These are phyloP conservation scores for Amaranthus hypochondriacus DNA, from an alignment of 148 eudicot genomes.

Conservation along the genomic window DNA sequence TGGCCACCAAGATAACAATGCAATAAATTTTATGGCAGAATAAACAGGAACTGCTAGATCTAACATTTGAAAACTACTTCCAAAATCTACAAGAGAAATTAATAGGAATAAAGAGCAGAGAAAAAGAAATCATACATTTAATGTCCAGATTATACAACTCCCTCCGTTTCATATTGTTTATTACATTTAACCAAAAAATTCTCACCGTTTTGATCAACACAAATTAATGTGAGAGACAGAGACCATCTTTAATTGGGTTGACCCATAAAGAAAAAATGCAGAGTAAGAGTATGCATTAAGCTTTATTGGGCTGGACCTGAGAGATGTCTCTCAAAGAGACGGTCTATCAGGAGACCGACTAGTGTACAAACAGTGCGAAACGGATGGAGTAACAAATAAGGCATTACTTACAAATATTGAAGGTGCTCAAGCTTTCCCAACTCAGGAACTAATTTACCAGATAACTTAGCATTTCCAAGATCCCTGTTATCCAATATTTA, in stretches of 20 bases:
- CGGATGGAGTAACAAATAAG: background rate
- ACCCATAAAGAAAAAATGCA: too few relatives aligned
- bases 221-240: too few relatives aligned
- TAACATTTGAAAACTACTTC: background rate
- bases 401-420: constrained; percentile 60
- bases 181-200: background rate
- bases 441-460: constrained; percentile 73
- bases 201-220: constrained; percentile 3
- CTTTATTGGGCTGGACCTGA: too few relatives aligned
- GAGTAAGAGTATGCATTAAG: too few relatives aligned
- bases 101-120: background rate
- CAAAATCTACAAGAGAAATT: background rate
- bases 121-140: background rate
- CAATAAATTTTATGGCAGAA: constrained; percentile 7
- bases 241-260: too few relatives aligned
- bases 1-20: background rate
- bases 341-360: background rate
- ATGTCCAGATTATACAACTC: background rate
- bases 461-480: constrained; percentile 73
- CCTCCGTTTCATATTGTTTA: too few relatives aligned
- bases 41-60: constrained; percentile 13
- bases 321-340: too few relatives aligned
- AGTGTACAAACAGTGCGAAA: background rate
- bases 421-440: constrained; percentile 72
- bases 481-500: constrained; percentile 31